phyloP scores from a whole-genome alignment of 139 green algal species.

The Medakamo hakoo region DNA sequence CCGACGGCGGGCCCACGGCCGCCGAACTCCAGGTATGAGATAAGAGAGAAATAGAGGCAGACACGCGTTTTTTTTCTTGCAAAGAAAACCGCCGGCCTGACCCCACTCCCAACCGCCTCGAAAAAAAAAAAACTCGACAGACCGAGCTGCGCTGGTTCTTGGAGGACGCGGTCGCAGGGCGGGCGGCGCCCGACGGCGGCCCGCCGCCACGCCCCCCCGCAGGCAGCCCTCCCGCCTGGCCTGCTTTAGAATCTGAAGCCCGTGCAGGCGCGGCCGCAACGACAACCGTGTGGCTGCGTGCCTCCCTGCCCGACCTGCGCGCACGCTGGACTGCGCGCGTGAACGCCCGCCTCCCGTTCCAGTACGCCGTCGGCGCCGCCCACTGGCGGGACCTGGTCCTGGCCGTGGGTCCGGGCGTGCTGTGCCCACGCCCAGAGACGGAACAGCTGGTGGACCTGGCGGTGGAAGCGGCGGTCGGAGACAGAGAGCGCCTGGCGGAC shows the following conservation, averaged over 20 bases:
- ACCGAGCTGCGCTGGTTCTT: conserved; percentile 53
- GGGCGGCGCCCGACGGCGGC: neutral
- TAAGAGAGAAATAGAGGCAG: too few relatives aligned
- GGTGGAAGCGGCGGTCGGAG: neutral
- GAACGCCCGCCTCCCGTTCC: conserved; percentile 56
- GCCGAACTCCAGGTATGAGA: conserved; percentile 11
- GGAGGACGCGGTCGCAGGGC: conserved; percentile 34
- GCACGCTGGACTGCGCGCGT: conserved; percentile 7
- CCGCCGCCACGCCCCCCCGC: conserved; percentile 12
- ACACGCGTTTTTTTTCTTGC: neutral
- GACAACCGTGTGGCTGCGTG: conserved; percentile 27
- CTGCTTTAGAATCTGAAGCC: neutral
- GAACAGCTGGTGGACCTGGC: conserved; percentile 61
- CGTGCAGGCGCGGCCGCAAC: neutral
- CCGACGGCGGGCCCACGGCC: conserved; percentile 5
- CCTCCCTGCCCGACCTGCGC: conserved; percentile 14
- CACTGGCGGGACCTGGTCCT: conserved; percentile 67
- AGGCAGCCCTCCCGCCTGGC: conserved; percentile 9
- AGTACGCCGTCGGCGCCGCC: conserved; percentile 68
- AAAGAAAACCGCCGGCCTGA: neutral
- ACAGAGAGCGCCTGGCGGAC: neutral
- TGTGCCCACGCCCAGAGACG: conserved; percentile 85
- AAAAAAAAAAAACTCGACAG: too few relatives aligned
- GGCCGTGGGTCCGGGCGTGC: conserved; percentile 48
- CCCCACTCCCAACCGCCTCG: too few relatives aligned